phyloP scores from a whole-genome alignment of 2,329 filamentous ascomycete genomes.

The Xylaria sp. region DNA sequence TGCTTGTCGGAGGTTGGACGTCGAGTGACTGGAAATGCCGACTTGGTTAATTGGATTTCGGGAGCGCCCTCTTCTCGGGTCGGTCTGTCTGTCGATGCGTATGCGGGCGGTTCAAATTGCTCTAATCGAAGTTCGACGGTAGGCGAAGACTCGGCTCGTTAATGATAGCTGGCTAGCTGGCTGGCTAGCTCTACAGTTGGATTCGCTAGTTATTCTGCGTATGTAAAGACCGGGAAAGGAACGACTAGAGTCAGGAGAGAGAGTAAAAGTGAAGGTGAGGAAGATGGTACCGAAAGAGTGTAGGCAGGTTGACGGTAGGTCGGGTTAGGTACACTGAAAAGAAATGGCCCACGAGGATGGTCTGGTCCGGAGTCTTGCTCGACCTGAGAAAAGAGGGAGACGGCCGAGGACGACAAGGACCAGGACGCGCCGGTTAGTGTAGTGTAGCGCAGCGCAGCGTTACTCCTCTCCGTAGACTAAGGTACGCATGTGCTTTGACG shows the following conservation, averaged over 20 bases:
- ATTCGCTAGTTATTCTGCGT: constrained; percentile 7
- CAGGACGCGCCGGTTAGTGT: constrained; percentile 17
- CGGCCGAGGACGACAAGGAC: constrained; percentile 14
- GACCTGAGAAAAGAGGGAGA: constrained; percentile 18
- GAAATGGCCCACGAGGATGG: constrained; percentile 23
- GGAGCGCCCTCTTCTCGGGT: neutral
- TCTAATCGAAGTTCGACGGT: constrained; percentile 10
- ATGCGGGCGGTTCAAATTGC: constrained; percentile 10
- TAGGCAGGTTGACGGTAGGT: constrained; percentile 9
- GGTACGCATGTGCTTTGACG: neutral
- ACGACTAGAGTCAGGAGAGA: constrained; percentile 26
- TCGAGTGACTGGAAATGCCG: neutral
- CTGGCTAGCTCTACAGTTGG: neutral
- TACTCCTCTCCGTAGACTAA: constrained; percentile 1
- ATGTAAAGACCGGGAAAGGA: constrained; percentile 27
- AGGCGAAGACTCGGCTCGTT: constrained; percentile 9
- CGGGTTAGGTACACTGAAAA: constrained; percentile 4
- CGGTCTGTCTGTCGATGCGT: constrained; percentile 4
- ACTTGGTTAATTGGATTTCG: constrained; percentile 6
- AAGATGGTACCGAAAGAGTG: constrained; percentile 23
- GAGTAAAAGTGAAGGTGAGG: neutral
- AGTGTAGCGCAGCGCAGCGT: neutral
- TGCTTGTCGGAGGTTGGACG: neutral
- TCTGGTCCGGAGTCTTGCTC: constrained; percentile 20
- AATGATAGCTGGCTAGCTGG: neutral